Evolutionary conservation across 2,329 filamentous ascomycete genomes (phyloP), one percentile per base, ranked within the genome.

Genomic region (Pseudocercospora cruenta): DNA sequence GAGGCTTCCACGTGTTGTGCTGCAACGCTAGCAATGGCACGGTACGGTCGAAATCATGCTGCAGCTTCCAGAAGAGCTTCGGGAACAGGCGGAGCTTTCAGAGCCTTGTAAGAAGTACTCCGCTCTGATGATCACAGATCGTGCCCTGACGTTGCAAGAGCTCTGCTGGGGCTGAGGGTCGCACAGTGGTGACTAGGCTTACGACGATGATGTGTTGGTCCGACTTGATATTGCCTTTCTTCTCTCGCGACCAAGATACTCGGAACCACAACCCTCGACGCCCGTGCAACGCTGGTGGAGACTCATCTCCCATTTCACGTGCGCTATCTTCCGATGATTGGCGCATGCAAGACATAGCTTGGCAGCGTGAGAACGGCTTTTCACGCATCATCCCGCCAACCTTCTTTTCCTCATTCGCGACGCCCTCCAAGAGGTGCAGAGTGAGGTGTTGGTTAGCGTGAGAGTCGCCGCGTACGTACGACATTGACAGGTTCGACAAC

Each of bases 381-480:
- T 43, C 55, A 55, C 51, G 51, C 51, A 55, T 55, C 51, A 33
- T 55, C 51, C 33, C 55, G 55, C 31, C 55, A 58, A 58, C 55
- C 55, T 58, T 58, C n/a, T 39, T 55, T 55, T 24, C 33, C 31
- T 58, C 31, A 36, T 43, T 43, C 55, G 31, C 55, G 14, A 55
- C 51, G 51, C 51, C 51, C 51, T 55, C 51, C n/a, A 31, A n/a
- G 55, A 58, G 55, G 55, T 58, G 55, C 55, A 58, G 55, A 58
- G 55, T 24, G 55, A 58, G 55, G 55, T 58, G 31, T 14, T 24
- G 55, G 55, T 58, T 58, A 36, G 55, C 22, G 55, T 58, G 55
- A 58, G 26, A 39, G 55, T 58, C 55, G 55, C 55, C 2, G 55
- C 55, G 55, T 12, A 39, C 55, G 55, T 31, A 22, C 31, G 55